These are phyloP conservation scores for Arachnopeziza araneosa DNA, from an alignment of 2,329 filamentous ascomycete species.

Conservation along the genomic window DNA sequence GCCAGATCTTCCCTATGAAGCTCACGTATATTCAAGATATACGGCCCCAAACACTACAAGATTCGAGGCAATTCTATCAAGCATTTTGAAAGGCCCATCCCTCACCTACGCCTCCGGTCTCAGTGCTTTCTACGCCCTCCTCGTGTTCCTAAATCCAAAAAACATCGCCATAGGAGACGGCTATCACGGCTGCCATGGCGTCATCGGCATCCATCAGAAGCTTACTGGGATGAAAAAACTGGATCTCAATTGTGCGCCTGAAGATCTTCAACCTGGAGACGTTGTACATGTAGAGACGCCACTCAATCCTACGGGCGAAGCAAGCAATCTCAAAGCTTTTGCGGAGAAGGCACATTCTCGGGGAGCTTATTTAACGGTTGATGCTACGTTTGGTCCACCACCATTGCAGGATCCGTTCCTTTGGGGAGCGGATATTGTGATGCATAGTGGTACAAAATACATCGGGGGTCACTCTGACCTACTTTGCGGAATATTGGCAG, in stretches of 20 bases:
- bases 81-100: slow-evolving; percentile 62
- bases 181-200: slow-evolving; percentile 92
- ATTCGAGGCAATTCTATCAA: slow-evolving; percentile 74
- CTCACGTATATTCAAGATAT: slow-evolving; percentile 79
- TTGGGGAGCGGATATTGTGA: slow-evolving; percentile 76
- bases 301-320: slow-evolving; percentile 82
- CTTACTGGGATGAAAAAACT: slow-evolving; percentile 71
- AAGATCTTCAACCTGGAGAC: slow-evolving; percentile 69
- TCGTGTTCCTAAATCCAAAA: slow-evolving; percentile 78
- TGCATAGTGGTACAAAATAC: slow-evolving; percentile 96
- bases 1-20: slow-evolving; percentile 48
- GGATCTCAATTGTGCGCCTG: slow-evolving; percentile 60
- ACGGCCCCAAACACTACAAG: slow-evolving; percentile 75
- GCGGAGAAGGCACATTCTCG: slow-evolving; percentile 64
- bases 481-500: slow-evolving; percentile 77
- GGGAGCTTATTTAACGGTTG: slow-evolving; percentile 75
- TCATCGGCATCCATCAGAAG: slow-evolving; percentile 67
- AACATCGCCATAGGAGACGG: slow-evolving; percentile 77
- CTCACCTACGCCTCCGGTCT: slow-evolving; percentile 82
- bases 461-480: slow-evolving; percentile 93
- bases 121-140: slow-evolving; percentile 79
- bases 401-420: slow-evolving; percentile 80
- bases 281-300: slow-evolving; percentile 91
- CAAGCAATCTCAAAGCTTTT: slow-evolving; percentile 65
- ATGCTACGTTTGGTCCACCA: slow-evolving; percentile 89